These are phyloP conservation scores for Claviceps sp. DNA, from an alignment of 2,329 filamentous ascomycete species.

Conservation along the genomic window DNA sequence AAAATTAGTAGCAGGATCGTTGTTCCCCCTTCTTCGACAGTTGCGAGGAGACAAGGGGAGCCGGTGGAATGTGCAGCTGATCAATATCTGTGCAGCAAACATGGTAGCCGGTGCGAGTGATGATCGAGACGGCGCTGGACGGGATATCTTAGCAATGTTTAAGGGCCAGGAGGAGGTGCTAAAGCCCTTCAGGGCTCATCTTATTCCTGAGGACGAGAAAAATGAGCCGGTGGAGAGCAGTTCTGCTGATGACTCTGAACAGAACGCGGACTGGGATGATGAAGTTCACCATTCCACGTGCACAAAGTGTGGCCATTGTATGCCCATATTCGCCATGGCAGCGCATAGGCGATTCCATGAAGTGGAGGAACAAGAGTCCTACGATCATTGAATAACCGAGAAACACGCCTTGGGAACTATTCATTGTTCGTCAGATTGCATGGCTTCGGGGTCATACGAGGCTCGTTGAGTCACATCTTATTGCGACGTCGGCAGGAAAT, in stretches of 20 bases:
- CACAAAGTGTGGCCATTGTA: constrained; percentile 35
- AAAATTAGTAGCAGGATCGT: constrained; percentile 52
- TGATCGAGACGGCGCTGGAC: constrained; percentile 40
- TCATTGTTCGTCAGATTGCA: neutral
- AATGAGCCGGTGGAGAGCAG: constrained; percentile 14
- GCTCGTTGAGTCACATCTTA: neutral
- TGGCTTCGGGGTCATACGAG: constrained; percentile 1
- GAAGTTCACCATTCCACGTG: constrained; percentile 20
- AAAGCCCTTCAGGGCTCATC: constrained; percentile 46
- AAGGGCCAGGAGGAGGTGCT: constrained; percentile 56
- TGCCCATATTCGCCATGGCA: constrained; percentile 44
- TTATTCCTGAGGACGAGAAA: constrained; percentile 18
- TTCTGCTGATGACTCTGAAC: constrained; percentile 10
- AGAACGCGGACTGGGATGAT: constrained; percentile 17
- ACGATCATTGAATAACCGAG: neutral
- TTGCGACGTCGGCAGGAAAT: neutral
- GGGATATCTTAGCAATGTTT: constrained; percentile 78
- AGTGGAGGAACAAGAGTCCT: constrained; percentile 12
- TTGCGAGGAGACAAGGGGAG: constrained; percentile 54
- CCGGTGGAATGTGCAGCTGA: constrained; percentile 65
- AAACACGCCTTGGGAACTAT: neutral
- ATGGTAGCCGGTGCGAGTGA: constrained; percentile 51
- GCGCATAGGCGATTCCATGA: constrained; percentile 35
- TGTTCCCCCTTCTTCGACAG: constrained; percentile 61
- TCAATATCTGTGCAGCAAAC: constrained; percentile 82